Base-by-base conservation (phyloP, 2,329 filamentous ascomycete genomes). In the Pseudogymnoascus verrucosus region DNA sequence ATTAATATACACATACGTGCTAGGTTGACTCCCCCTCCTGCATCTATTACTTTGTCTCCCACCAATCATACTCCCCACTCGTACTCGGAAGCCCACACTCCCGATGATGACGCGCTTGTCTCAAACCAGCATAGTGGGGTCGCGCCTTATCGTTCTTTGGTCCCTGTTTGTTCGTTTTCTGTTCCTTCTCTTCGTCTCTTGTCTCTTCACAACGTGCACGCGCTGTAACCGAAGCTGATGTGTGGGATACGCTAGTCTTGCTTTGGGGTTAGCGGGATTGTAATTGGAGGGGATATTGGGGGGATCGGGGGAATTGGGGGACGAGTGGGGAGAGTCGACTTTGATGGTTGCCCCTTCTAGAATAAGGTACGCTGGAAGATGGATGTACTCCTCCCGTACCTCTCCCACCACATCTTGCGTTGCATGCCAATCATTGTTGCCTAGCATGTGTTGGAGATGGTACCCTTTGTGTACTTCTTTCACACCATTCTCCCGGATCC, bases 161-260 rank as follows among this genome's bases (percentile, higher is more conserved):
- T 16, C 26, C 26, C 26, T 31, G 3, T 51, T n/a, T 16, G 7
- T 31, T 31, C 28, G 28, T 31, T 31, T 31, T 31, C 8, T 31
- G 7, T 10, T 31, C 26, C 5, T 28, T 28, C 26, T 28, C 5
- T 31, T 31, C 28, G 7, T 10, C 8, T 10, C 2, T 10, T 10
- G 28, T 28, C 44, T 7, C 8, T n/a, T 11, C 23, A 54, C 44
- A 54, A 28, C 23, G 23, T 54, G 23, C 8, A 31, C 44, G 11
- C 44, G 44, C 47, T 54, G 47, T 54, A 54, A 7, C 47, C 47
- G 47, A 44, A 31, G 47, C 47, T 54, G 23, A 54, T 54, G 28
- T 3, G 11, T 12, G 26, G 47, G 7, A 16, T 31, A 12, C 23
- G 26, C 47, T 54, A 54, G 26, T 4, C 21, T 5, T 26, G 3